Percentiles rank a stretch among this genome's conserved stretches.
Conservation (phyloP, 805 yeast genomes). For the Nematodospora valgi region DNA sequence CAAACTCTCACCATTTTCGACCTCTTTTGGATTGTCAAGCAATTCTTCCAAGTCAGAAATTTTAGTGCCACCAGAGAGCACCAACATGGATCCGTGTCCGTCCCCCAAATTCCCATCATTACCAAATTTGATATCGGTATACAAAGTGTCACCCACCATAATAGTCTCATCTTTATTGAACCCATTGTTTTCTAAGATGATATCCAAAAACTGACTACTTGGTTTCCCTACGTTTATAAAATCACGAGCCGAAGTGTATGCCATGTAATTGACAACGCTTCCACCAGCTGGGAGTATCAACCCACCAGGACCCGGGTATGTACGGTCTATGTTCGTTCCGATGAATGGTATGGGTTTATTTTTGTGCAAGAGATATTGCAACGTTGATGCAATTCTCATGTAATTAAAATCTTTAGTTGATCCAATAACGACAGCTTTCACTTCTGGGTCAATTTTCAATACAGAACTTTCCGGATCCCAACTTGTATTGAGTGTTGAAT, state of each 20-base stretch:
- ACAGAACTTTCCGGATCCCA: slow-evolving; percentile 24
- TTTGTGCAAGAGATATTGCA: slow-evolving; percentile 33
- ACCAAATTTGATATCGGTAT: slow-evolving; percentile 42
- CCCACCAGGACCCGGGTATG: slow-evolving; percentile 39
- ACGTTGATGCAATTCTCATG: slow-evolving; percentile 33
- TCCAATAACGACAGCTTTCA: slow-evolving; percentile 39
- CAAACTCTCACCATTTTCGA: slow-evolving; percentile 13
- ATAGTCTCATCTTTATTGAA: slow-evolving; percentile 27
- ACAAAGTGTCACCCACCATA: slow-evolving; percentile 42
- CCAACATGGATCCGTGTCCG: slow-evolving; percentile 28
- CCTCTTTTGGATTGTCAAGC: slow-evolving; percentile 6
- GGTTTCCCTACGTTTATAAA: slow-evolving; percentile 39
- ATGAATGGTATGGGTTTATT: slow-evolving; percentile 33
- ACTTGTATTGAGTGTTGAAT: slow-evolving; percentile 19
- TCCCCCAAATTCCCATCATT: slow-evolving; percentile 37
- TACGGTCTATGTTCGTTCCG: slow-evolving; percentile 39
- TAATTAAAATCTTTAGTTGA: slow-evolving; percentile 36
- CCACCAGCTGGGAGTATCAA: slow-evolving; percentile 41
- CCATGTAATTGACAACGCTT: slow-evolving; percentile 35
- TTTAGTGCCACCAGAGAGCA: slow-evolving; percentile 36
- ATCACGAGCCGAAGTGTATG: slow-evolving; percentile 30
- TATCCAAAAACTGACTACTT: slow-evolving; percentile 26
- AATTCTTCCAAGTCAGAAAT: slow-evolving; percentile 19
- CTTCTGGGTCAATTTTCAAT: slow-evolving; percentile 33
- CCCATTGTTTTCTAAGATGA: slow-evolving; percentile 22